These are phyloP conservation scores for Cladophialophora carrionii DNA, from an alignment of 2,329 filamentous ascomycete genomes.

Conservation along the genomic window DNA sequence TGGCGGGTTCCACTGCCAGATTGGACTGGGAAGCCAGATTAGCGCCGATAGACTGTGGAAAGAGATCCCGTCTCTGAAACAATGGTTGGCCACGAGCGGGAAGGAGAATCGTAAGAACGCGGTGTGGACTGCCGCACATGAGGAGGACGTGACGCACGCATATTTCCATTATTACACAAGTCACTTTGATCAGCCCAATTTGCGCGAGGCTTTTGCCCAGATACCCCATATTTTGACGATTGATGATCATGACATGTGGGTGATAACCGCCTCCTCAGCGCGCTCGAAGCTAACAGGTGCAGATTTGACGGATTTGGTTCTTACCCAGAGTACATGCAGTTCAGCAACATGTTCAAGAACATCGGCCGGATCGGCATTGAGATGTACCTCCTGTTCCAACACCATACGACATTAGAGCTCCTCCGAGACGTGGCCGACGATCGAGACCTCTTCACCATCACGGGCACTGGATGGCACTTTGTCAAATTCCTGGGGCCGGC, in stretches of 20 bases:
- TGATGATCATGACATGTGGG: constrained; percentile 97
- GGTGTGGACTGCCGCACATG: constrained; percentile 88
- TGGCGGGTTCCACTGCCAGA: constrained; percentile 90
- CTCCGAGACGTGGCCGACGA: constrained; percentile 87
- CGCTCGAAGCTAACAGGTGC: constrained; percentile 26
- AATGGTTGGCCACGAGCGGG: constrained; percentile 91
- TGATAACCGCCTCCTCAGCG: constrained; percentile 39
- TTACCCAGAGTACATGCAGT: constrained; percentile 98
- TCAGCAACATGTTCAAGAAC: constrained; percentile 96
- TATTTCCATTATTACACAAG: constrained; percentile 99
- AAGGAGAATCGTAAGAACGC: constrained; percentile 91
- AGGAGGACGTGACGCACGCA: constrained; percentile 92
- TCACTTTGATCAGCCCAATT: constrained; percentile 94
- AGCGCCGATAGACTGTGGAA: constrained; percentile 96
- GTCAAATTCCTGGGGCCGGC: constrained; percentile 93
- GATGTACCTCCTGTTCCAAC: constrained; percentile 98
- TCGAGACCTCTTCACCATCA: constrained; percentile 91
- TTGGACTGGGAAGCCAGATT: constrained; percentile 91
- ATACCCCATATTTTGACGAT: constrained; percentile 92
- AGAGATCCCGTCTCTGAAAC: constrained; percentile 87
- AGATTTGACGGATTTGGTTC: constrained; percentile 97
- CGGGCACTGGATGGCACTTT: constrained; percentile 98
- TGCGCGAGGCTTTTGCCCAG: constrained; percentile 94
- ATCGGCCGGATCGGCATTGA: constrained; percentile 93
- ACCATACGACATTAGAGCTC: constrained; percentile 93